These are phyloP conservation scores for Leishmania gerbilli DNA, from an alignment of 208 protist genomes.

Conservation along the genomic window DNA sequence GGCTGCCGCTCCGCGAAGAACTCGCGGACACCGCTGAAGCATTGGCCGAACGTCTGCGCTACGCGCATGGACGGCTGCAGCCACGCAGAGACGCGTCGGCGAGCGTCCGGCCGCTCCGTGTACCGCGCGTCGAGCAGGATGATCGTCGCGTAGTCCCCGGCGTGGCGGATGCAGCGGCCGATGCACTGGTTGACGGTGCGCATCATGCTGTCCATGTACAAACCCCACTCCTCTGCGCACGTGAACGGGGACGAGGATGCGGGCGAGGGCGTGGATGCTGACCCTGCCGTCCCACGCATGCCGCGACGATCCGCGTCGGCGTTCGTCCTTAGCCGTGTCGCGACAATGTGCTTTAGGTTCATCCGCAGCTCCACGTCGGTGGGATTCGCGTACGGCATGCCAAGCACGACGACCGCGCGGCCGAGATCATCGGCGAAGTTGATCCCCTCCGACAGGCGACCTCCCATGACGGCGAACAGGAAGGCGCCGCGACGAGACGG, in stretches of 20 bases:
- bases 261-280: not conserved
- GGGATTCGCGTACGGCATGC: constrained; percentile 96
- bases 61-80: constrained; percentile 66
- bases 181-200: constrained; percentile 97
- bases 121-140: constrained; percentile 94
- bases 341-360: constrained; percentile 76
- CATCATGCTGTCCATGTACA: constrained; percentile 96
- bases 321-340: constrained; percentile 20
- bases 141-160: constrained; percentile 93
- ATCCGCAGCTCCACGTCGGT: constrained; percentile 90
- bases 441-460: constrained; percentile 97
- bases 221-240: constrained; percentile 51
- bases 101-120: constrained; percentile 50
- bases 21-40: constrained; percentile 61
- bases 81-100: constrained; percentile 53
- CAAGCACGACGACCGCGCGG: constrained; percentile 94
- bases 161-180: constrained; percentile 95
- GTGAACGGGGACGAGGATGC: constrained; percentile 24
- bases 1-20: constrained; percentile 47
- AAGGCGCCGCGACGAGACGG: constrained; percentile 74
- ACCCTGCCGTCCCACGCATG: not conserved
- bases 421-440: constrained; percentile 98
- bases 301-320: not conserved
- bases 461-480: constrained; percentile 95
- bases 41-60: constrained; percentile 58